These are phyloP conservation scores for Mortierella hygrophila DNA, from an alignment of 192 early-diverging fungal species.

Conservation along the genomic window DNA sequence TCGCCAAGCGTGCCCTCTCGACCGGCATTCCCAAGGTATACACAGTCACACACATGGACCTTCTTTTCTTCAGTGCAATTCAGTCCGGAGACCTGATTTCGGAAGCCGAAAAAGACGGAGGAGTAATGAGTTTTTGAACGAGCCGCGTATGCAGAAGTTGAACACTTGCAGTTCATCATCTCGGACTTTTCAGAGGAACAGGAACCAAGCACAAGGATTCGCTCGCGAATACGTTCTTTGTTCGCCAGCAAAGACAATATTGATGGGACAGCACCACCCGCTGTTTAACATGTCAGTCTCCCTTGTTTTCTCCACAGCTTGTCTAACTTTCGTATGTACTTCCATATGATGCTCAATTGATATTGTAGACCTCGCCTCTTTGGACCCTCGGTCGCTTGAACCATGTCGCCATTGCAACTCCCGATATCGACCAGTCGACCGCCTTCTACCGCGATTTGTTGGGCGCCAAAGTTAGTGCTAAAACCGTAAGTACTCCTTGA, in stretches of 20 bases:
- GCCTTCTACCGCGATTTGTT: slow-evolving; percentile 80
- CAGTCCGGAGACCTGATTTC: no score
- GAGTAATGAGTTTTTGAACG: no score
- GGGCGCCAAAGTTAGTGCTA: slow-evolving; percentile 77
- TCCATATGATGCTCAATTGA: not conserved
- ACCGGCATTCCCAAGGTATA: slow-evolving; percentile 50
- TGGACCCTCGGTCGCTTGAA: slow-evolving; percentile 84
- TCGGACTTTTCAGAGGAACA: no score
- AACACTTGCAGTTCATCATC: no score
- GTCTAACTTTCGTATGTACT: not conserved
- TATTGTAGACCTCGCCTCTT: slow-evolving; percentile 43
- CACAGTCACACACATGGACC: not conserved
- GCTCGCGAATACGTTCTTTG: no score
- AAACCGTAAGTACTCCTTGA: slow-evolving; percentile 59
- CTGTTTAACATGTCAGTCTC: no score
- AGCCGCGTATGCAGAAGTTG: no score
- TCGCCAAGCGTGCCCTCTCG: slow-evolving; percentile 29
- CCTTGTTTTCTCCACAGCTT: not conserved
- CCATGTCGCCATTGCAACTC: slow-evolving; percentile 88
- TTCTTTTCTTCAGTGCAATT: not conserved
- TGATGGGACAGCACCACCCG: no score
- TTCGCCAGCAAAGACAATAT: no score
- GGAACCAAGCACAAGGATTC: no score
- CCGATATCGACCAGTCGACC: slow-evolving; percentile 77
- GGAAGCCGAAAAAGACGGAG: no score